Evolutionary conservation across 371 early-diverging fungal species (phyloP).

Genomic region (Nematocida sp.): DNA sequence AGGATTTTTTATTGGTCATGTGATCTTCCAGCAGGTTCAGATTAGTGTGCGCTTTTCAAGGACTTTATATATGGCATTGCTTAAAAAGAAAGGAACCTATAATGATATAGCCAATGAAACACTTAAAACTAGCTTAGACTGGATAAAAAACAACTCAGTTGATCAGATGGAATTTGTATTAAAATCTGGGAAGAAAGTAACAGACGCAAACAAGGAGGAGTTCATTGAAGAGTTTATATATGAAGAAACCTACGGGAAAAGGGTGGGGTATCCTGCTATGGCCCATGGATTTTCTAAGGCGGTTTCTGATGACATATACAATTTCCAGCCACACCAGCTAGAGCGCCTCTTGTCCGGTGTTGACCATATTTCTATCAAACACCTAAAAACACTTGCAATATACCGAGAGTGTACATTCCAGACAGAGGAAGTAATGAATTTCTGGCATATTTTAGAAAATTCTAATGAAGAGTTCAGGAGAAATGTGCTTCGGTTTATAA

Average conservation of each 20-base stretch:
- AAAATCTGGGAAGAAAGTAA: slow-evolving; percentile 15
- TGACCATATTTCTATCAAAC: slow-evolving; percentile 10
- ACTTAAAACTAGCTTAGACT: slow-evolving; percentile 20
- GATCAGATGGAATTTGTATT: slow-evolving; percentile 25
- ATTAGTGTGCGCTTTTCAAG: slow-evolving; percentile 22
- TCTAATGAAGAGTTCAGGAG: slow-evolving; percentile 26
- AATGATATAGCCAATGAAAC: slow-evolving; percentile 34
- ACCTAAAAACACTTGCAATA: slow-evolving; percentile 32
- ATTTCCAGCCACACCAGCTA: slow-evolving; percentile 36
- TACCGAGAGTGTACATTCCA: slow-evolving; percentile 26
- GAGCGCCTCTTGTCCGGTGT: slow-evolving; percentile 38
- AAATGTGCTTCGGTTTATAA: slow-evolving; percentile 43
- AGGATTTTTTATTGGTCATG: slow-evolving; percentile 47
- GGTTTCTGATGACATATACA: slow-evolving; percentile 25
- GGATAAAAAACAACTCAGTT: slow-evolving; percentile 39
- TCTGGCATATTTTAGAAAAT: slow-evolving; percentile 39
- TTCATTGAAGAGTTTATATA: slow-evolving; percentile 41
- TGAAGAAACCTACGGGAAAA: slow-evolving; percentile 36
- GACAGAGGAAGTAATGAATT: slow-evolving; percentile 32
- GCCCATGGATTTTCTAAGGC: slow-evolving; percentile 4
- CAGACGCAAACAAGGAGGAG: slow-evolving; percentile 37
- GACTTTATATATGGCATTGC: slow-evolving; percentile 35
- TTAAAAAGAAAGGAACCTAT: slow-evolving; percentile 5
- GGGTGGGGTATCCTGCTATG: slow-evolving; percentile 18
- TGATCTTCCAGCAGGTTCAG: slow-evolving; percentile 58